Evolutionary conservation across 345 rosid genomes (phyloP).

Genomic region (Psidium friedrichsthalianum): DNA sequence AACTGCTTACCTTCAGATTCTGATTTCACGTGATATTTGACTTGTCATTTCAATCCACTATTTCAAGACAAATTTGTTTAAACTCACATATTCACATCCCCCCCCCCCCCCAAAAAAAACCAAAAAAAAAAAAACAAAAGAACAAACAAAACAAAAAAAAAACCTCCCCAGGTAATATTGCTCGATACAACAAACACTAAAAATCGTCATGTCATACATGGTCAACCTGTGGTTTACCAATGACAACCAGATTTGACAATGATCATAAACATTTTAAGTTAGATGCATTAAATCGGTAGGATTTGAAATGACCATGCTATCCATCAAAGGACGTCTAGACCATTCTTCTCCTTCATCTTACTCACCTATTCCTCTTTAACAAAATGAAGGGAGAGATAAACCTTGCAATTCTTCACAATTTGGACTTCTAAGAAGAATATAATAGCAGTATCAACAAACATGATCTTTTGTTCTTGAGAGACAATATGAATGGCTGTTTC

Average conservation of each 20-base stretch:
- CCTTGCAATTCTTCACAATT: not conserved
- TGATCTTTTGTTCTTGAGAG: not conserved
- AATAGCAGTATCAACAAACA: not conserved
- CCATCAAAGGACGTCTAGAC: not conserved
- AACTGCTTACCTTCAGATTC: too few relatives aligned
- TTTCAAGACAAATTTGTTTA: too few relatives aligned
- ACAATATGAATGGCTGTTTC: not conserved
- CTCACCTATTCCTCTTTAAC: not conserved
- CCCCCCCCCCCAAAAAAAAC: too few relatives aligned
- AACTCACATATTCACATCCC: too few relatives aligned
- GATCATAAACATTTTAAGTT: not conserved
- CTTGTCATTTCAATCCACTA: too few relatives aligned
- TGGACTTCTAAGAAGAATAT: not conserved
- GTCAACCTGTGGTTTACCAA: not conserved
- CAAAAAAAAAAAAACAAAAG: too few relatives aligned
- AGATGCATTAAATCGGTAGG: not conserved
- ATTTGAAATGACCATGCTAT: not conserved
- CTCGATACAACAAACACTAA: not conserved
- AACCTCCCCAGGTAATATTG: too few relatives aligned
- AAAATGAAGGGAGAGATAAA: not conserved
- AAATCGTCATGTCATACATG: not conserved
- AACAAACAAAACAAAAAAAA: too few relatives aligned
- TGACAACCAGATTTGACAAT: not conserved
- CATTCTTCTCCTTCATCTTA: not conserved
- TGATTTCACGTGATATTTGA: too few relatives aligned